Evolutionary conservation across 169 alveolate genomes (phyloP), one percentile per base, ranked within the genome.

Genomic region (Hepatocystis sp.): DNA sequence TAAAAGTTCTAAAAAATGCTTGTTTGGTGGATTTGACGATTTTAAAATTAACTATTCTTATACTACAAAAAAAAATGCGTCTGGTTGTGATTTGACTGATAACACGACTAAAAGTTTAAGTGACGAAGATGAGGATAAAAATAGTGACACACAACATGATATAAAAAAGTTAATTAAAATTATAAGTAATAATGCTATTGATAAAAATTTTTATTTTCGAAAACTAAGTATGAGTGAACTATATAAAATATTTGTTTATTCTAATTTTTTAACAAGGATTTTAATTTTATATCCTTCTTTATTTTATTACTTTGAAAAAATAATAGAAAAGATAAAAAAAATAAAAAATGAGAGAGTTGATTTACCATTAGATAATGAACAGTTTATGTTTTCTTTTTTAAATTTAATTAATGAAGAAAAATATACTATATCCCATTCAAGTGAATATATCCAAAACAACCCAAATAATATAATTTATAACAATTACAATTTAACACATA

Each of bases 1-100:
- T 58, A 67, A 67, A 44, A 10, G 27, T 25, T 15, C 19, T 13
- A 28, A 51, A 67, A 67, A 52, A 17, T 40, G 51, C 36, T 28
- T 76, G 27, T 76, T 58, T 40, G 58, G 42, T 17, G 61, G 56
- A 30, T 76, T 76, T 56, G 88, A 76, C 46, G 88, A 76, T 34
- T 76, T 76, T 51, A 76, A 76, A 76, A 76, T 76, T 44, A 64
- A 76, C 32, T 76, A 76, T 56, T 40, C 88, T n/a, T 76, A 52
- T 56, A 23, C 39, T 32, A 51, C 42, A 67, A 23, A 27, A 19
- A 58, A 76, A 44, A 17, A 15, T 1, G 0, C 67, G n/a, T n/a
- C n/a, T n/a, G n/a, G n/a, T n/a, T n/a, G n/a, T n/a, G n/a, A n/a
- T n/a, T n/a, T n/a, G n/a, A n/a, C n/a, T n/a, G n/a, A n/a, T n/a